phyloP scores from a whole-genome alignment of 176 grass and related monocot genomes.

The Zea luxurians region DNA sequence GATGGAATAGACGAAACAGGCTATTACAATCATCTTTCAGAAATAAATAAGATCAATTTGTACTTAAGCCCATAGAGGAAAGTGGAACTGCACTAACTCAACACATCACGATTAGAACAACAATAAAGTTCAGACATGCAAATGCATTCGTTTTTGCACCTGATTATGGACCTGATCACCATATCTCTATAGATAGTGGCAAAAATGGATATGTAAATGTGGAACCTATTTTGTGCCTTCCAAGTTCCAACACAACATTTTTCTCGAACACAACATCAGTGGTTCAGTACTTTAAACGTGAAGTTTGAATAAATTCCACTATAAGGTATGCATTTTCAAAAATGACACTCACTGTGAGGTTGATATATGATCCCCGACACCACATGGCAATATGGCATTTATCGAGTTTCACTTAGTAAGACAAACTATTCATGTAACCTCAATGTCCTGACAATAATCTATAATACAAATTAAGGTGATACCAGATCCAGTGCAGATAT shows the following conservation, averaged over 20 bases:
- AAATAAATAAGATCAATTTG: not conserved
- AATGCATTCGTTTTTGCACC: not conserved
- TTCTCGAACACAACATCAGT: not conserved
- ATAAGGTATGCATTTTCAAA: not conserved
- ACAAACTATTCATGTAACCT: not conserved
- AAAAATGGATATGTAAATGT: constrained; percentile 7
- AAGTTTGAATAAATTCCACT: not conserved
- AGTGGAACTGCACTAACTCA: not conserved
- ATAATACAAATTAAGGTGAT: not conserved
- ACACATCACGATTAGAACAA: not conserved
- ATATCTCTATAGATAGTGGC: not conserved
- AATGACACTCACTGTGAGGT: not conserved
- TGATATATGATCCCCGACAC: not conserved
- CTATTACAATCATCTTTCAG: constrained; percentile 2
- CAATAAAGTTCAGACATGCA: not conserved
- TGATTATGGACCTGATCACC: not conserved
- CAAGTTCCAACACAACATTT: not conserved
- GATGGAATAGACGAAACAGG: not conserved
- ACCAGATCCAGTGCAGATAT: not conserved
- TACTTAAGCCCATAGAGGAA: constrained; percentile 10
- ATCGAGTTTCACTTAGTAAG: not conserved
- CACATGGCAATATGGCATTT: not conserved
- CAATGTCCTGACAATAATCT: not conserved
- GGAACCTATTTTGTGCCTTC: not conserved
- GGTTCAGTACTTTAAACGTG: not conserved